Evolutionary conservation across 176 grass and related monocot genomes (phyloP), one percentile per base, ranked within the genome.

Genomic region (Oryza coarctata): DNA sequence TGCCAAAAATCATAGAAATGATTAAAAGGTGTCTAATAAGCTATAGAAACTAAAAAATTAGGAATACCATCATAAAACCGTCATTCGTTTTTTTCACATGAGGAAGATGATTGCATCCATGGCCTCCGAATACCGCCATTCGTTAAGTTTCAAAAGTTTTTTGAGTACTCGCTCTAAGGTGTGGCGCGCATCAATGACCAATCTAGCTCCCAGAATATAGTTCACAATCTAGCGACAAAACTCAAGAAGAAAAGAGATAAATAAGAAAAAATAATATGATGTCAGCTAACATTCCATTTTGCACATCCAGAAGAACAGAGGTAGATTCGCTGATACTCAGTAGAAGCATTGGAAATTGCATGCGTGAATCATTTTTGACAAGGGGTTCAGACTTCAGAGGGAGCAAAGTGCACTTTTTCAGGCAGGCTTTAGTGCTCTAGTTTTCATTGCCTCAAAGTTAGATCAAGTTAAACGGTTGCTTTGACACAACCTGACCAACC

Each of bases 401-500:
- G 9, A 3, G 33, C 66, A 71, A 81, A 41, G 50, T 71, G 49
- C 47, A 29, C 67, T 30, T 81, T 61, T 28, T 9, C 33, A 12
- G 15, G 5, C 79, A 81, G 79, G 31, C 79, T 81, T 81, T 71
- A 67, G 17, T 71, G 45, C 45, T 2, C 65, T 4, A 57, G 32
- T 12, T 28, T 0, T 36, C 17, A 7, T 39, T 34, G n/a, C 33
- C 33, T 70, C 65, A 70, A 35, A 57, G 78, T 25, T 20, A 29
- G 40, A 27, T 71, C 39, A 39, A 69, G 67, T 70, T 70, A 40
- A 29, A 80, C 67, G 32, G n/a, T 6, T 23, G 36, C 65, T 80
- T 52, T 55, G 44, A 20, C 23, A 3, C 63, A 7, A 7, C 13
- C 32, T 35, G 30, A 65, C 14, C 43, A 61, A 38, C 12, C 14